Evolutionary conservation across 2,329 filamentous ascomycete genomes (phyloP), one percentile per base, ranked within the genome.

Genomic region (Phyllosticta ampelicida): DNA sequence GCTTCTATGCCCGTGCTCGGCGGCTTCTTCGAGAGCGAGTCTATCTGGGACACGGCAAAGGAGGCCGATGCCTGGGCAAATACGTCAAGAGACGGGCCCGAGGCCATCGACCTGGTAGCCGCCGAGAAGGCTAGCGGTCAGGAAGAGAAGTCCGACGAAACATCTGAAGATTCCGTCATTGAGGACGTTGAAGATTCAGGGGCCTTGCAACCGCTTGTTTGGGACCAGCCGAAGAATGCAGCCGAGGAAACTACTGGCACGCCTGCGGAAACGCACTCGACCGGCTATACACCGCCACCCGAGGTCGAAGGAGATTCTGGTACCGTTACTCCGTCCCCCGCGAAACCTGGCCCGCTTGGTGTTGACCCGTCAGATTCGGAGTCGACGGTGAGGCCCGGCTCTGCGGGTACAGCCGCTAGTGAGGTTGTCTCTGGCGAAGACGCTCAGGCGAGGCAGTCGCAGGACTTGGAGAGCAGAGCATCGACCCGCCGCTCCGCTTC

Each of bases 401-500:
- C 59, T 16, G 36, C 50, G 13, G 53, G 36, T n/a, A 44, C 36
- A n/a, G 36, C 36, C 16, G 36, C 36, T 44, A 44, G 36, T 44
- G 36, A 44, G 36, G 36, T 16, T 44, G 36, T 44, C n/a, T 8
- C 36, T n/a, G 36, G 36, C 13, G 36, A 44, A n/a, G 36, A 44
- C 36, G 36, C 36, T 3, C 36, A n/a, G 36, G 13, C 36, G 36
- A 44, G 36, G 8, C 53, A 29, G 9, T 48, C 60, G 9, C 36
- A 48, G 20, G 59, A 63, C 1, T 29, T 59, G 19, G 62, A 63
- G 10, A 59, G 48, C 61, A 48, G 20, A 60, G 9, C 63, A 62
- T 73, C 70, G 18, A 68, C 67, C 20, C 65, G 67, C 29, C 64
- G 69, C 0, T 73, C 71, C 1, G 69, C 66, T 8, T 70, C 70